Conservation (phyloP, 2,329 filamentous ascomycete species). For the Teratosphaeria nubilosa region DNA sequence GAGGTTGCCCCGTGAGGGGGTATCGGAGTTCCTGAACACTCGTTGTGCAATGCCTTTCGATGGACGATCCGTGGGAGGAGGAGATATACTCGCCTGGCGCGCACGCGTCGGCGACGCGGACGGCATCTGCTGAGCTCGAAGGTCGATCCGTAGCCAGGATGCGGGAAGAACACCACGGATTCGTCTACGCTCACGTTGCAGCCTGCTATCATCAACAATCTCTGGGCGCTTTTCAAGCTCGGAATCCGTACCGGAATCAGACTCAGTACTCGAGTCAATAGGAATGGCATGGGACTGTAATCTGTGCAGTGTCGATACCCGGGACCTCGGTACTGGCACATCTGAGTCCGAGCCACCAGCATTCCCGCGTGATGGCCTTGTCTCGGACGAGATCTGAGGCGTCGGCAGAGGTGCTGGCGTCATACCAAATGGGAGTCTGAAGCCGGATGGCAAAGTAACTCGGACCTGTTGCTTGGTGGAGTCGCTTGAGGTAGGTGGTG, state of each 20-base stretch:
- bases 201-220: conserved; percentile 17
- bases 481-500: conserved; percentile 23
- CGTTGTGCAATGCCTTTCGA: conserved; percentile 21
- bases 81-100: conserved; percentile 5
- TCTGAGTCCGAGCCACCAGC: conserved; percentile 1
- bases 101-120: not conserved
- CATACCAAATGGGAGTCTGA: conserved; percentile 13
- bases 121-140: conserved; percentile 18
- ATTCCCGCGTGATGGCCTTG: not conserved
- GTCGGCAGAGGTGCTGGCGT: conserved; percentile 19
- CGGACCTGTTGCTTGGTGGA: not conserved
- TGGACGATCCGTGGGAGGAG: conserved; percentile 9
- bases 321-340: not conserved
- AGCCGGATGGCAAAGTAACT: conserved; percentile 7
- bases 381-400: conserved; percentile 21
- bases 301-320: not conserved
- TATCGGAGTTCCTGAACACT: conserved; percentile 1
- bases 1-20: conserved; percentile 2
- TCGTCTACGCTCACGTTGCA: conserved; percentile 28
- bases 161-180: conserved; percentile 42
- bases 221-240: conserved; percentile 16
- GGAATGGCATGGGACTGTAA: not conserved
- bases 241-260: conserved; percentile 8
- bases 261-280: conserved; percentile 5
- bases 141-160: conserved; percentile 40